Evolutionary conservation across 2,329 filamentous ascomycete species (phyloP).

Genomic region (Alternaria hordeiaustralica): DNA sequence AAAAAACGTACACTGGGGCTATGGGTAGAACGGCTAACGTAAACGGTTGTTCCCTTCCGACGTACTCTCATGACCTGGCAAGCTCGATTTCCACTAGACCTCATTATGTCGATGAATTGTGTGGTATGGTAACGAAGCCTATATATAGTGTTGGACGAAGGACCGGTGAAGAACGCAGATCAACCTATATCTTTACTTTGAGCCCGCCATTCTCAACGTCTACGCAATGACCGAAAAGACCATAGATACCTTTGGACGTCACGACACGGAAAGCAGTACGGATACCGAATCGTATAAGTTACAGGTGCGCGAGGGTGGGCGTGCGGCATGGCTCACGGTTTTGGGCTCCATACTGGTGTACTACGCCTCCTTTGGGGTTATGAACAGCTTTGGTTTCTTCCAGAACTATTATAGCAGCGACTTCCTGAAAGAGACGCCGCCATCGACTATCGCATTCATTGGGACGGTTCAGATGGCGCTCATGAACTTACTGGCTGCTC

Average conservation of each 20-base stretch:
- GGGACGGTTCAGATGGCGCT: slow-evolving; percentile 52
- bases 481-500: slow-evolving; percentile 61
- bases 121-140: background rate
- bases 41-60: slow-evolving; percentile 6
- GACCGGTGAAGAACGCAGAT: slow-evolving; percentile 1
- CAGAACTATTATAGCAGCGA: slow-evolving; percentile 53
- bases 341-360: slow-evolving; percentile 46
- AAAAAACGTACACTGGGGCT: slow-evolving; percentile 1
- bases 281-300: slow-evolving; percentile 33
- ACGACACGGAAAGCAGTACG: slow-evolving; percentile 15
- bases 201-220: slow-evolving; percentile 1
- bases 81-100: background rate
- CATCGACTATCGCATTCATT: slow-evolving; percentile 53
- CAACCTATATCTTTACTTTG: background rate
- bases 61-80: background rate
- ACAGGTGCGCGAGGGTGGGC: slow-evolving; percentile 24
- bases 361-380: slow-evolving; percentile 50
- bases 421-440: slow-evolving; percentile 39
- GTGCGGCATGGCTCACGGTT: slow-evolving; percentile 44
- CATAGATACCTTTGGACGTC: slow-evolving; percentile 9
- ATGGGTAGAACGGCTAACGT: background rate
- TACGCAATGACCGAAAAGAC: slow-evolving; percentile 23
- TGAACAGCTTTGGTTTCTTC: slow-evolving; percentile 54
- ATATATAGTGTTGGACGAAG: slow-evolving; percentile 9
- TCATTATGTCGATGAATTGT: background rate